Evolutionary conservation across 768 basidiomycete species (phyloP).

Genomic region (Pulveroboletus ravenelii): DNA sequence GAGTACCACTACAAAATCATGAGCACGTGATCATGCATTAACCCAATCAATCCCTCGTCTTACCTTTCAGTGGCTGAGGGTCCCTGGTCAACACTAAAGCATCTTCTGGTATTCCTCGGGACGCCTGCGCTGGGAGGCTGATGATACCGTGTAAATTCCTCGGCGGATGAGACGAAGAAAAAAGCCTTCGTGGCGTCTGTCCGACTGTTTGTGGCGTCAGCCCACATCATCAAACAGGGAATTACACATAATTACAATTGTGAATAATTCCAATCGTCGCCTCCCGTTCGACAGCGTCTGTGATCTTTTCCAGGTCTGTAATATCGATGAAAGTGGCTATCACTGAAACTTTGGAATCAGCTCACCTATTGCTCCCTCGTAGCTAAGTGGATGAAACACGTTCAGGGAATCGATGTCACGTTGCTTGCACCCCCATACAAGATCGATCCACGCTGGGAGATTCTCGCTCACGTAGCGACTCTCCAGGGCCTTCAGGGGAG

Average conservation of each 20-base stretch:
- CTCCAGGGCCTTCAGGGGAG: conserved; percentile 64
- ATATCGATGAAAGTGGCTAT: not conserved
- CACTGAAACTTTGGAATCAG: not conserved
- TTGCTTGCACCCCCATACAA: conserved; percentile 89
- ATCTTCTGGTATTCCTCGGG: conserved; percentile 84
- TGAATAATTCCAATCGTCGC: conserved; percentile 95
- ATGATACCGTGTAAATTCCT: conserved; percentile 68
- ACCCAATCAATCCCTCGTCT: not conserved
- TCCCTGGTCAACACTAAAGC: conserved; percentile 62
- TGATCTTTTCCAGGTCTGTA: conserved; percentile 79
- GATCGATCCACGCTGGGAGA: conserved; percentile 87
- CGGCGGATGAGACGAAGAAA: conserved; percentile 68
- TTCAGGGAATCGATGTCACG: conserved; percentile 72
- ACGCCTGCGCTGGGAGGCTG: conserved; percentile 63
- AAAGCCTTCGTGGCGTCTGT: conserved; percentile 87
- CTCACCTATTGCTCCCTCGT: conserved; percentile 82
- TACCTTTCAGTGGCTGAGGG: conserved; percentile 54
- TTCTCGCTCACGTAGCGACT: conserved; percentile 82
- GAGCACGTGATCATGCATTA: not conserved
- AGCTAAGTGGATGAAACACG: conserved; percentile 89
- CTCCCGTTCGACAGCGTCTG: conserved; percentile 81
- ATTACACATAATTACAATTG: conserved; percentile 58
- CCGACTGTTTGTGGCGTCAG: conserved; percentile 52
- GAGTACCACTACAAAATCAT: conserved; percentile 37
- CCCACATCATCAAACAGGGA: not conserved